phyloP scores from a whole-genome alignment of 208 protist genomes.

The Acanthamoeba royreba region DNA sequence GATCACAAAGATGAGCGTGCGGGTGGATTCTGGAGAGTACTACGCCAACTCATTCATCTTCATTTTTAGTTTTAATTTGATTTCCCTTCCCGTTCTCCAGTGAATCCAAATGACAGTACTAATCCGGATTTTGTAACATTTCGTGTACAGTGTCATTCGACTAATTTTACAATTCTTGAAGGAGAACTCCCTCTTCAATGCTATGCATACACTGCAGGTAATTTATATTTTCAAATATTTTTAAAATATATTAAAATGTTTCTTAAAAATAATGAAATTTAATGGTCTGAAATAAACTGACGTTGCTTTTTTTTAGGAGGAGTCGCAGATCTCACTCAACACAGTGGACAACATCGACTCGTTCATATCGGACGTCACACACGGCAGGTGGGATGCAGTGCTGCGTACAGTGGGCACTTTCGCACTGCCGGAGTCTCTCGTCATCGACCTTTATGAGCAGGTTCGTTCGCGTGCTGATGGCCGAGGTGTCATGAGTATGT shows the following conservation, averaged over 20 bases:
- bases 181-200: constrained; percentile 28
- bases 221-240: not conserved
- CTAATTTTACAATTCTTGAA: constrained; percentile 56
- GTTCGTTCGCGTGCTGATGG: not conserved
- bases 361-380: not conserved
- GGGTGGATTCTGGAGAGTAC: not conserved
- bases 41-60: not conserved
- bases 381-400: constrained; percentile 43
- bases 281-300: not conserved
- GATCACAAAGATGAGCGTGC: not conserved
- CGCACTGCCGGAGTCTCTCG: not conserved
- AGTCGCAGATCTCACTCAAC: constrained; percentile 45
- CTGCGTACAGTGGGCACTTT: constrained; percentile 11
- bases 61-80: not conserved
- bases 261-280: not conserved
- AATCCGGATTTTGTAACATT: not conserved
- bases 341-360: constrained; percentile 42
- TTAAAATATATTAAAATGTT: not conserved
- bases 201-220: constrained; percentile 49
- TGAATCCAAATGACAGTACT: no score
- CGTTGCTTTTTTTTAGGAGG: not conserved
- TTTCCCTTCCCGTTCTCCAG: no score
- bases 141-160: constrained; percentile 44
- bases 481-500: no score
- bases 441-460: constrained; percentile 56